Evolutionary conservation across 345 rosid genomes (phyloP).

Genomic region (Euclidium syriacum): DNA sequence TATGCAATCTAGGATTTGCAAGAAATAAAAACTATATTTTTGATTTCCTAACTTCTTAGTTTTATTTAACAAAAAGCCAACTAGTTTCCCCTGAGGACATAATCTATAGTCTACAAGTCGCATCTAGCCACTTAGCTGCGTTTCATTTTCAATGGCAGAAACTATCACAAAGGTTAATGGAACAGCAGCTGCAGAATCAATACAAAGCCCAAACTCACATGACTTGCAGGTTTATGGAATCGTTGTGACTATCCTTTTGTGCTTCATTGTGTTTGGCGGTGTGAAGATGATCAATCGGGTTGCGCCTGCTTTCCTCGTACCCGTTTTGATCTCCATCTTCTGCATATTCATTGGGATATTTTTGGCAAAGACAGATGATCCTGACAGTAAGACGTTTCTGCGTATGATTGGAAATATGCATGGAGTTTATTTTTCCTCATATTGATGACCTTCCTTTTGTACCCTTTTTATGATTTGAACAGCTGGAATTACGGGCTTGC

Average conservation of each 20-base stretch:
- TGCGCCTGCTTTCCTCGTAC: slow-evolving; percentile 96
- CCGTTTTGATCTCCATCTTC: slow-evolving; percentile 78
- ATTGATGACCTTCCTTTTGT: slow-evolving; percentile 11
- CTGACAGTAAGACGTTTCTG: slow-evolving; percentile 51
- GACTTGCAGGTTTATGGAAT: slow-evolving; percentile 96
- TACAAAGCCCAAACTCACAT: slow-evolving; percentile 73
- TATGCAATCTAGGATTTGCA: background rate
- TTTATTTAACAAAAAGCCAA: background rate
- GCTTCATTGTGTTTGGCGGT: slow-evolving; percentile 98
- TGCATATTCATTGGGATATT: slow-evolving; percentile 87
- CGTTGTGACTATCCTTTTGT: slow-evolving; percentile 75
- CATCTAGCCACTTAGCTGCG: slow-evolving; percentile 1
- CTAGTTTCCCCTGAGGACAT: slow-evolving; percentile 1
- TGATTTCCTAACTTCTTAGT: background rate
- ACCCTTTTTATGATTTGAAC: slow-evolving; percentile 23
- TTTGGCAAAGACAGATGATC: slow-evolving; percentile 61
- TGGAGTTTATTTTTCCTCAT: background rate
- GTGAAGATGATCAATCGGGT: slow-evolving; percentile 99
- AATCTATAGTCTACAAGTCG: background rate
- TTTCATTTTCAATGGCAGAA: slow-evolving; percentile 44
- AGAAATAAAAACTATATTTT: background rate
- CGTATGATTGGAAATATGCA: background rate
- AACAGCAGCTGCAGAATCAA: slow-evolving; percentile 35
- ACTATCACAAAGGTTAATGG: slow-evolving; percentile 70
- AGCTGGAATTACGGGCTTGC: slow-evolving; percentile 92